Evolutionary conservation across 768 basidiomycete species (phyloP), one percentile per base, ranked within the genome.

Genomic region (Pleurotus salmoneostramineus): DNA sequence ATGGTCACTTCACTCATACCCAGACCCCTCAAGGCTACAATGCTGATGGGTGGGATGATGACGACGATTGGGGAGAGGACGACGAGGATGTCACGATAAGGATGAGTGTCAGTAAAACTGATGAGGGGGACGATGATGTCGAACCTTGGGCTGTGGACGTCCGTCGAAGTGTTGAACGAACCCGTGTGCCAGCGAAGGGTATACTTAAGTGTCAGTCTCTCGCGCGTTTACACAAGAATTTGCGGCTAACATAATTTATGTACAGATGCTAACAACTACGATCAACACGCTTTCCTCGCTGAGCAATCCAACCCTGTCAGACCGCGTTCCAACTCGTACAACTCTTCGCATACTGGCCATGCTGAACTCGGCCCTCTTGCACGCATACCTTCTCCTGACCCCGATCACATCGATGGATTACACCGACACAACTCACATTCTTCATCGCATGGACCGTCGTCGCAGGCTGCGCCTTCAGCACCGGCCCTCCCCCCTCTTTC

Each of bases 341-440:
- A 76, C 49, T 74, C 78, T 4, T 83, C 86, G 52, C 75, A 80
- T 7, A 74, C 74, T 21, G 77, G 78, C 37, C 62, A 61, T 40
- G 66, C 72, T 35, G 83, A 87, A 62, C 74, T 85, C 17, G 91
- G 91, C 31, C 92, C 92, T 4, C 78, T 95, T 43, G 88, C 91
- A 33, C 87, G 83, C 56, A 86, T 95, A 58, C 91, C 92, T 51
- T 83, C 87, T 5, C 87, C 90, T 2, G 90, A 95, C 66, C 89
- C 91, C 55, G 89, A 88, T 67, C 87, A 90, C 62, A 93, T 91
- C 62, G 93, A 91, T 63, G 93, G 89, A n/a, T 79, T 95, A 58
- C 89, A 91, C 62, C 80, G 83, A 66, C 87, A 89, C 67, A 74
- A 76, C 37, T 78, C 78, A 8, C 82, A 84, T 64, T 79, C 81